phyloP scores from a whole-genome alignment of 257 asterid species.

The Solanum pinnatisectum region DNA sequence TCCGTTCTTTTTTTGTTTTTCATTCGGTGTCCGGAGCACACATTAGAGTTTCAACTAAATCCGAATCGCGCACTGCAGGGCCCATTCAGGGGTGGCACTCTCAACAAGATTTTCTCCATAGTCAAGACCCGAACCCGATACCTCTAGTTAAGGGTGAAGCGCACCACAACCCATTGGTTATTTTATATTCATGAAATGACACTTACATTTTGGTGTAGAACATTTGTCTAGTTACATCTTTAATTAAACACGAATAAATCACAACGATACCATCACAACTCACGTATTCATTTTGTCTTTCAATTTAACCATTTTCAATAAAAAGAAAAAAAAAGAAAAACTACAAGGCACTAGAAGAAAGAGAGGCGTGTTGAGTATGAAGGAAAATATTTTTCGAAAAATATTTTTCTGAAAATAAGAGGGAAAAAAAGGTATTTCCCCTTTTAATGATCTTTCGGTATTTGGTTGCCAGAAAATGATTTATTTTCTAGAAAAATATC shows the following conservation, averaged over 20 bases:
- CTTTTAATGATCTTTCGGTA: neutral
- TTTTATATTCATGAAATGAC: neutral
- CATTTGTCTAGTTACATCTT: neutral
- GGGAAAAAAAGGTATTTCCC: neutral
- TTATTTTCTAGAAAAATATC: neutral
- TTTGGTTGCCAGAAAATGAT: neutral
- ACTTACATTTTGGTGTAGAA: neutral
- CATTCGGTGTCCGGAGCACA: accelerated
- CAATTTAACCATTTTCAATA: neutral
- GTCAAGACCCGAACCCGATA: no score
- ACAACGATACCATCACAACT: neutral
- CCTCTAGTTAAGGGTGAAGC: no score
- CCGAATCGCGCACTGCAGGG: no score
- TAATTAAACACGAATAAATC: neutral
- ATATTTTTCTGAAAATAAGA: neutral
- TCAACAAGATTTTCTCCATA: no score
- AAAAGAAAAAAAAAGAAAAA: neutral
- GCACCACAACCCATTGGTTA: neutral
- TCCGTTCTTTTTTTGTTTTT: no score
- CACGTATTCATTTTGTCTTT: neutral
- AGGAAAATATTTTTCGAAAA: neutral
- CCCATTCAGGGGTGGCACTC: no score
- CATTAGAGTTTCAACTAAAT: no score
- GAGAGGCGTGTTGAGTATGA: neutral
- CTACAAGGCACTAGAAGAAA: neutral